Evolutionary conservation across 192 early-diverging fungal genomes (phyloP).

Genomic region (Coemansia aciculifera): DNA sequence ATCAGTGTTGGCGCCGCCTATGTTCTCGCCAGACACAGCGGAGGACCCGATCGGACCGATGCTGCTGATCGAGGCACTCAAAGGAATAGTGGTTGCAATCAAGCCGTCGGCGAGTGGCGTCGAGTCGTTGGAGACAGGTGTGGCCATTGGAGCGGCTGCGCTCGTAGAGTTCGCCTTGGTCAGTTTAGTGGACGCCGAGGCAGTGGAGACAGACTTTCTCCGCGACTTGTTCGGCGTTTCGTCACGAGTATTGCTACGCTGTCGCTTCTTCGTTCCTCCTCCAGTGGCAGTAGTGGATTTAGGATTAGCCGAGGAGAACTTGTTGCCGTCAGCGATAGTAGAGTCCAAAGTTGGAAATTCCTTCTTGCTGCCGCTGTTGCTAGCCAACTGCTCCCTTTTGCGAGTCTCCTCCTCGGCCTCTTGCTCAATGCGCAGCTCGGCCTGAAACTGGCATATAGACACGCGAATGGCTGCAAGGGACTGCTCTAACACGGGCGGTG

Average conservation of each 20-base stretch:
- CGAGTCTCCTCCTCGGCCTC: conserved; percentile 24
- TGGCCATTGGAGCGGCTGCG: conserved; percentile 8
- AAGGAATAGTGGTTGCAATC: not conserved
- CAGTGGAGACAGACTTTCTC: conserved; percentile 24
- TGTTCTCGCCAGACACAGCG: not conserved
- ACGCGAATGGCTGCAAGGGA: conserved; percentile 29
- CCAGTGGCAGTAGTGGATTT: conserved; percentile 8
- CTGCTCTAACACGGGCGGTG: conserved; percentile 17
- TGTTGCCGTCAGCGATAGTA: not conserved
- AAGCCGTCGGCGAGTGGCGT: conserved; percentile 1
- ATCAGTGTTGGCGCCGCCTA: conserved; percentile 8
- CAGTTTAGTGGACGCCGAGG: not conserved
- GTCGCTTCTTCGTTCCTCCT: conserved; percentile 39
- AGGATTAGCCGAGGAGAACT: not conserved
- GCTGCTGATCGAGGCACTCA: not conserved
- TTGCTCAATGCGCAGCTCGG: conserved; percentile 32
- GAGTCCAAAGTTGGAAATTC: not conserved
- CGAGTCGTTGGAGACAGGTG: conserved; percentile 6
- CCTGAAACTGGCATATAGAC: conserved; percentile 36
- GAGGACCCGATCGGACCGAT: not conserved
- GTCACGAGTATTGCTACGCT: conserved; percentile 43
- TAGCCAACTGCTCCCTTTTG: conserved; percentile 12
- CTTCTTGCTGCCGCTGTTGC: conserved; percentile 2
- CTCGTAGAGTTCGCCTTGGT: not conserved
- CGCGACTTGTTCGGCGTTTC: conserved; percentile 35